Evolutionary conservation across 225 moss, liverwort and hornwort genomes (phyloP).

Genomic region (Pleurozium schreberi): DNA sequence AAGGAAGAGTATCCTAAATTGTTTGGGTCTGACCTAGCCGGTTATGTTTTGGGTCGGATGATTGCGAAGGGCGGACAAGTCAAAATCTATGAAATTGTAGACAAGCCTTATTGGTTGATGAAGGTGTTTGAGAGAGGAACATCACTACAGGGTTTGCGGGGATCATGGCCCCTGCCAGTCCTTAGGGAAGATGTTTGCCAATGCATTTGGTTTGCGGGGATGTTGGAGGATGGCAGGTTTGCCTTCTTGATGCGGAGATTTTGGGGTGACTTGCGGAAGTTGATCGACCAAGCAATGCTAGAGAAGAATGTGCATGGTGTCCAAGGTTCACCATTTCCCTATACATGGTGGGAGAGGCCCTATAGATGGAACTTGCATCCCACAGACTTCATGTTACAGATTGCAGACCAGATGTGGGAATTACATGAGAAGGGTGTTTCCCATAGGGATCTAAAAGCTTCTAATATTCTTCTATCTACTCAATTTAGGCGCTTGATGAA

Average conservation of each 20-base stretch:
- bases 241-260: neutral
- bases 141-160: too few species aligned
- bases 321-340: neutral
- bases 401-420: accelerated
- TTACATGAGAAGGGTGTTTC: accelerated
- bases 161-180: too few species aligned
- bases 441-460: neutral
- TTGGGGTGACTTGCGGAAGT: neutral
- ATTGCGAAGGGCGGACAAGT: neutral
- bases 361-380: neutral
- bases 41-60: neutral
- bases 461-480: neutral
- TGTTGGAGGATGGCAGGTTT: too few species aligned
- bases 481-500: too few species aligned
- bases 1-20: too few species aligned
- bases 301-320: neutral
- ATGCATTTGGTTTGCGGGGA: too few species aligned
- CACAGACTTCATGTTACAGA: accelerated
- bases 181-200: too few species aligned
- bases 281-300: neutral
- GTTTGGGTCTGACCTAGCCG: accelerated
- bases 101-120: accelerated
- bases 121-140: neutral
- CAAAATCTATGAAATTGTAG: neutral
- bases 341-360: neutral